Base-by-base conservation (phyloP, 169 alveolate species). In the Neospora caninum region DNA sequence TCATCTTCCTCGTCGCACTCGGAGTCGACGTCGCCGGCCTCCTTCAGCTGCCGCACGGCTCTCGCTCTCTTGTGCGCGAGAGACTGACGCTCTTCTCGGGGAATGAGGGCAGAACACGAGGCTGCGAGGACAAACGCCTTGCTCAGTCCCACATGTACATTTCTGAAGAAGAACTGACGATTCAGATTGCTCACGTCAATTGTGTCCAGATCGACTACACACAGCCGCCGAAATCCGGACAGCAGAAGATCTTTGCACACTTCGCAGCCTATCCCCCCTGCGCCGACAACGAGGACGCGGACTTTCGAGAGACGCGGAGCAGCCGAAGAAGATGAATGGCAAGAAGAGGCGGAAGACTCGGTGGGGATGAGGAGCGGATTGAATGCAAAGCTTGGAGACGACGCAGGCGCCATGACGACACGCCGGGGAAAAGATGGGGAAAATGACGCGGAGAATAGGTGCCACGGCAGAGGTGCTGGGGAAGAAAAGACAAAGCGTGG, bases 261-360 rank as follows among this genome's bases (percentile, higher is more conserved):
- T 95, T 99, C 99, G 93, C 99, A 98, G 39, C 99, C 99, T 45
- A 99, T 97, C 20, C 99, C 99, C 9, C 99, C 99, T 22, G 99
- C 99, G 31, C 99, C 99, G n/a, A 98, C 98, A n/a, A 98, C 98
- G 69, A 98, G 95, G 49, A 87, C 73, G 6, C 80, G 53, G 49
- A 87, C 80, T 4, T 87, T 42, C 49, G 29, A 69, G 1, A 54
- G 45, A 31, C 69, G 36, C 7, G 67, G 67, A 29, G 36, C 34
- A 0, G 42, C 49, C 22, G 42, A n/a, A 82, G 89, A 82, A 41
- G 86, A 73, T 10, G 89, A 41, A 22, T 27, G 27, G 34, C 39
- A 82, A 82, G 70, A 41, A n/a, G 41, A 82, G 67, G 38, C 58
- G 58, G 58, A 22, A 49, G 58, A n/a, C 38, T 13, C 38, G 67